Percentiles rank a stretch among this genome's conserved stretches.
phyloP scores from a whole-genome alignment of 208 protist genomes.

The Wallacemonas sp. region DNA sequence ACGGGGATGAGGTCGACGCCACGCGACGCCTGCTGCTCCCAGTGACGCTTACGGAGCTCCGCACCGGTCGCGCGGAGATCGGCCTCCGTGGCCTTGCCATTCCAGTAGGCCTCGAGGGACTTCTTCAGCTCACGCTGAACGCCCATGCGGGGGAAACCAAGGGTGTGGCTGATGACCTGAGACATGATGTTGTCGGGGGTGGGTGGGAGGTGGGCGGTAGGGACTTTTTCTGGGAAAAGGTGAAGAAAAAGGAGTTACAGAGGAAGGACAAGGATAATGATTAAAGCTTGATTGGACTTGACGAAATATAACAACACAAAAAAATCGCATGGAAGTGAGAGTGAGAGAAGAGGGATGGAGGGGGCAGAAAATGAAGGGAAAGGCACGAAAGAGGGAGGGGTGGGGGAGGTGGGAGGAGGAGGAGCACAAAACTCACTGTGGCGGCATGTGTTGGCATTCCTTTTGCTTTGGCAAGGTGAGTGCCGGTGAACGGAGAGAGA shows the following conservation, averaged over 20 bases:
- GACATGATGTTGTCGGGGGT: background rate
- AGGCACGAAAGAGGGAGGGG: background rate
- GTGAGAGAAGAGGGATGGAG: background rate
- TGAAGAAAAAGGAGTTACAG: background rate
- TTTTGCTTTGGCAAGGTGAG: no score
- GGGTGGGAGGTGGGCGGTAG: no score
- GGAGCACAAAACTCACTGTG: no score
- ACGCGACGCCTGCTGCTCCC: constrained; percentile 35
- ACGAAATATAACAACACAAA: background rate
- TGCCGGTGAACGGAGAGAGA: constrained; percentile 11
- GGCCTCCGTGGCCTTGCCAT: constrained; percentile 40
- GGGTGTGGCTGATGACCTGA: constrained; percentile 37
- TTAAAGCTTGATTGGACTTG: constrained; percentile 10
- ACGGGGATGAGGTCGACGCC: constrained; percentile 67
- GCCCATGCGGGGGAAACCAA: constrained; percentile 87
- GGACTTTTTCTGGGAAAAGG: background rate
- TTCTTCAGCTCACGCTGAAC: constrained; percentile 83
- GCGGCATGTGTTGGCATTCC: no score
- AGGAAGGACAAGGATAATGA: background rate
- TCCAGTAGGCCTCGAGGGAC: constrained; percentile 84
- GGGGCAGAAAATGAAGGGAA: background rate
- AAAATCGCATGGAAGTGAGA: background rate
- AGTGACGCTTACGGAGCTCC: constrained; percentile 36
- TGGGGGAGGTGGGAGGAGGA: no score
- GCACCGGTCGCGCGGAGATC: constrained; percentile 38